These are phyloP conservation scores for Lactifluus echinatus DNA, from an alignment of 768 basidiomycete genomes.

Conservation along the genomic window DNA sequence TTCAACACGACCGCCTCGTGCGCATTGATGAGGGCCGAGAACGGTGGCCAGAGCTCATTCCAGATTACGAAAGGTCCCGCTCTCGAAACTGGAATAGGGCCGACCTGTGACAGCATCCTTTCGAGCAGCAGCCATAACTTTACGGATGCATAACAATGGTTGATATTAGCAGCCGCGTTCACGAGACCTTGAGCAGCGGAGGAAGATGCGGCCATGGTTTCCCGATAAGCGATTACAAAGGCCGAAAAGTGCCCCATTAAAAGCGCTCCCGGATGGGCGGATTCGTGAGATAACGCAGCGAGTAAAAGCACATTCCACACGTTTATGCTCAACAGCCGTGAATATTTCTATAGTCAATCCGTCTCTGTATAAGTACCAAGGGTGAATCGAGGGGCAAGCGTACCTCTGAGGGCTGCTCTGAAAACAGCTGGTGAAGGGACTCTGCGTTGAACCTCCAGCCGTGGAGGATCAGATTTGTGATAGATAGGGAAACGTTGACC, in stretches of 20 bases:
- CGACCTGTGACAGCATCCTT: slow-evolving; percentile 26
- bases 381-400: background rate
- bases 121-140: slow-evolving; percentile 65
- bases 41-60: slow-evolving; percentile 73
- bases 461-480: slow-evolving; percentile 44
- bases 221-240: slow-evolving; percentile 43
- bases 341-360: background rate
- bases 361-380: background rate
- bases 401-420: slow-evolving; percentile 25
- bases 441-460: slow-evolving; percentile 36
- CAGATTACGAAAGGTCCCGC: slow-evolving; percentile 41
- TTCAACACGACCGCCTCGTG: slow-evolving; percentile 42
- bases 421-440: slow-evolving; percentile 32
- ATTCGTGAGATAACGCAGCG: slow-evolving; percentile 37
- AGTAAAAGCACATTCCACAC: slow-evolving; percentile 60
- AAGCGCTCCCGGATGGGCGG: slow-evolving; percentile 30
- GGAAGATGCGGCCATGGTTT: slow-evolving; percentile 25
- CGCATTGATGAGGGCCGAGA: slow-evolving; percentile 43
- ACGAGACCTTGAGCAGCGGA: slow-evolving; percentile 32
- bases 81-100: slow-evolving; percentile 9
- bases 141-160: slow-evolving; percentile 58
- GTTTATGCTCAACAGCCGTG: slow-evolving; percentile 35
- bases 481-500: slow-evolving; percentile 40
- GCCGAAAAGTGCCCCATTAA: slow-evolving; percentile 43
- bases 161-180: slow-evolving; percentile 43